Conservation (phyloP, 2,329 filamentous ascomycete genomes). For the Aspergillus sp. region DNA sequence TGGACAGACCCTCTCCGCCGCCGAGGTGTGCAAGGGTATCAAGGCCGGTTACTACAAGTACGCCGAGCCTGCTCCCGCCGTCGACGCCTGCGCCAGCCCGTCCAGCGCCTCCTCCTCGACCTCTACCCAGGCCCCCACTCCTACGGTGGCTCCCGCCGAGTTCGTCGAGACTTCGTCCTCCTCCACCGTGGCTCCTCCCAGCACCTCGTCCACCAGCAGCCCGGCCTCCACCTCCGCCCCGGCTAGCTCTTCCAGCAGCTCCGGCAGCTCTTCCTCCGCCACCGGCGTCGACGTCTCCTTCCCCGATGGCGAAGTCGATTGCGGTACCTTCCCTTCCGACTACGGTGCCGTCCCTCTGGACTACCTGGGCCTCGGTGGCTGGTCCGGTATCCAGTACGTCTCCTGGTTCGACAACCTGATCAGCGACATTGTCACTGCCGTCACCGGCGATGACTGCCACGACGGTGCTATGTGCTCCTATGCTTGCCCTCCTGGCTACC, state of each 20-base stretch:
- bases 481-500: constrained; percentile 83
- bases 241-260: constrained; percentile 24
- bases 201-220: constrained; percentile 15
- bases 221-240: constrained; percentile 16
- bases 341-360: constrained; percentile 74
- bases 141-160: constrained; percentile 39
- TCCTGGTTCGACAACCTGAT: constrained; percentile 56
- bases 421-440: constrained; percentile 62
- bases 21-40: constrained; percentile 70
- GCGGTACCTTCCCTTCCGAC: constrained; percentile 69
- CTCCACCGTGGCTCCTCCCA: constrained; percentile 15
- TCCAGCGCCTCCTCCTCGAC: constrained; percentile 36
- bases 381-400: constrained; percentile 71
- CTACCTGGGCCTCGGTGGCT: constrained; percentile 71
- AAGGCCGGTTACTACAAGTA: constrained; percentile 64
- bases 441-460: constrained; percentile 60
- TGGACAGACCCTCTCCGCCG: constrained; percentile 41
- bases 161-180: constrained; percentile 50
- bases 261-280: constrained; percentile 30
- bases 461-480: constrained; percentile 81
- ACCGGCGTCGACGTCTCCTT: constrained; percentile 66
- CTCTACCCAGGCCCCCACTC: constrained; percentile 23
- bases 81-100: constrained; percentile 54
- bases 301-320: constrained; percentile 70
- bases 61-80: constrained; percentile 60